Evolutionary conservation across 352 stramenopile species (phyloP), one percentile per base, ranked within the genome.

Genomic region (Phytophthora pseudosyringae): DNA sequence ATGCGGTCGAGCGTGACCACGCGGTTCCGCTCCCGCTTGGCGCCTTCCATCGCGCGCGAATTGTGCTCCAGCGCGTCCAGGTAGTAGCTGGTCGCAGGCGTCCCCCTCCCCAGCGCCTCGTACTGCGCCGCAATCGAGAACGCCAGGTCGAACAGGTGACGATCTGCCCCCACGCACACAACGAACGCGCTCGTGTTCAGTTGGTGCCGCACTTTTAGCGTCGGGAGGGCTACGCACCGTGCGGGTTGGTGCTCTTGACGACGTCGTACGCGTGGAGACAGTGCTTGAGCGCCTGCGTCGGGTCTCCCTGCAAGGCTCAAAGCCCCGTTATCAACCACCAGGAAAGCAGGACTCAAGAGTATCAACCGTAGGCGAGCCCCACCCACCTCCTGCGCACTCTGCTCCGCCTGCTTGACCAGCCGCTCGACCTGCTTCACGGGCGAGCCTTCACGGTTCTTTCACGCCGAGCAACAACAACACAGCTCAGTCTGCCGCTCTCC

Each of bases 1-100:
- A 94, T 85, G 18, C 86, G 80, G 54, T 94, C 86, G 13, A 93
- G 70, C 38, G 84, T 88, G 50, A 94, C 81, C n/a, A 94, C 45
- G 28, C 73, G 81, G 11, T 74, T 76, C 43, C 77, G 55, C 16
- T 80, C 69, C 6, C 78, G 64, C 48, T 79, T 76, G 15, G 44
- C 57, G 1, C 58, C 50, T 1, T 78, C 73, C 47, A 89, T 40
- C 29, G 75, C 66, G 18, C 47, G 54, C 16, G 52, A 67, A 35
- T 64, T 72, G 45, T 81, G 75, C 10, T 80, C 67, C 26, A 94
- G 47, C 3, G 86, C 83, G 8, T 93, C 83, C 9, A 90, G 69
- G 51, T 94, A 94, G 60, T 86, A 92, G 36, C 73, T 78, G 11
- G 75, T 88, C 10, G 86, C 83, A 36, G 71, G 68, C 3, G 59